Percentiles rank a stretch among this genome's conserved stretches.
Evolutionary conservation across 1,284 basidiomycete species (phyloP).

Genomic region (Ganoderma resinaceum): DNA sequence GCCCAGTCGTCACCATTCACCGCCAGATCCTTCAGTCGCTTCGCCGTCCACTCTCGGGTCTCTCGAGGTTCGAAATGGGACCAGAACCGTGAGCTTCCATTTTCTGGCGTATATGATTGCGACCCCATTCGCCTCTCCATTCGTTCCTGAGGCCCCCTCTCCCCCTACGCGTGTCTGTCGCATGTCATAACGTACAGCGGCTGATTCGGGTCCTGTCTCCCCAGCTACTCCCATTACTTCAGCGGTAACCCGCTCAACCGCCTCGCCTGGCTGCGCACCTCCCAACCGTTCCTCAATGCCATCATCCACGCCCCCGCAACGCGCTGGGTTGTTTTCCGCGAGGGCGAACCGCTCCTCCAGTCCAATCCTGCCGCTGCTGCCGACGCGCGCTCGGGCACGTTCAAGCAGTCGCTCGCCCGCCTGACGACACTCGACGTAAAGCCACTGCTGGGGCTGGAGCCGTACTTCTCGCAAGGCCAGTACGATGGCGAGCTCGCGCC

Average conservation of each 20-base stretch:
- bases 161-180: constrained; percentile 6
- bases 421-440: constrained; percentile 62
- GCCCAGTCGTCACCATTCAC: constrained; percentile 27
- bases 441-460: constrained; percentile 50
- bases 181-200: constrained; percentile 17
- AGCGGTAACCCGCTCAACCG: constrained; percentile 86
- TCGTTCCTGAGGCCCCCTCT: background rate
- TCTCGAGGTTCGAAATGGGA: constrained; percentile 30
- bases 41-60: constrained; percentile 24
- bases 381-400: constrained; percentile 24
- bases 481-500: constrained; percentile 52
- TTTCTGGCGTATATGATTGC: background rate
- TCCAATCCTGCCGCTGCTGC: constrained; percentile 23
- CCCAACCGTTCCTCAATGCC: constrained; percentile 74
- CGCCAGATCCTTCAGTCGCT: constrained; percentile 16
- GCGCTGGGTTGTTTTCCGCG: constrained; percentile 78
- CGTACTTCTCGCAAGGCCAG: constrained; percentile 74
- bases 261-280: constrained; percentile 83
- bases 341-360: constrained; percentile 67
- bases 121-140: background rate
- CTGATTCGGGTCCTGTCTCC: constrained; percentile 30
- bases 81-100: constrained; percentile 30
- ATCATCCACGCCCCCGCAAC: constrained; percentile 65
- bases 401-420: constrained; percentile 51
- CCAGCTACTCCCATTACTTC: constrained; percentile 63